phyloP scores from a whole-genome alignment of 2,329 filamentous ascomycete species.

The Pezicula carpinea region DNA sequence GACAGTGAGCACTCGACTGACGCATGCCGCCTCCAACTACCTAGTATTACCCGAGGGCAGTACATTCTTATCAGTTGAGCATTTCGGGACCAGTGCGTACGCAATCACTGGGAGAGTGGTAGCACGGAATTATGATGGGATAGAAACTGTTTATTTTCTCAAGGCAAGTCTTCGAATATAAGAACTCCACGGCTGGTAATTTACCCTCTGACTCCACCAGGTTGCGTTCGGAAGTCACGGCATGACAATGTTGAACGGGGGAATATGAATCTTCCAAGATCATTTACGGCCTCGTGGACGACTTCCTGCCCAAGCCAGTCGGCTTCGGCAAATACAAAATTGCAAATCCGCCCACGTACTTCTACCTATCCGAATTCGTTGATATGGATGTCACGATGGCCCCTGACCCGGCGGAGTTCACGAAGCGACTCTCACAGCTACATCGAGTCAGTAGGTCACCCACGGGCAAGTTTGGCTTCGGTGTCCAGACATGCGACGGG shows the following conservation, averaged over 20 bases:
- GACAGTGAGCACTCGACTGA: no score
- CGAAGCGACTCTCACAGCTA: slow-evolving; percentile 16
- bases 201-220: no score
- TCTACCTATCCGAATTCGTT: slow-evolving; percentile 21
- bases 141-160: no score
- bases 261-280: slow-evolving; percentile 2
- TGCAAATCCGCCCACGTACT: slow-evolving; percentile 8
- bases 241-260: neutral
- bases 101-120: no score
- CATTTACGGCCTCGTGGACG: neutral
- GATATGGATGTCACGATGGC: slow-evolving; percentile 14
- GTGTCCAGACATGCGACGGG: slow-evolving; percentile 21
- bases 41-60: no score
- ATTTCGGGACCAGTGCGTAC: no score
- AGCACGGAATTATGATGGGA: no score
- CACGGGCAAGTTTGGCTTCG: slow-evolving; percentile 24
- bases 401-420: slow-evolving; percentile 15
- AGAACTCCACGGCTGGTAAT: no score
- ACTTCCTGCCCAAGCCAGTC: slow-evolving; percentile 1
- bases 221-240: no score
- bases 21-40: no score
- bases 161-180: no score
- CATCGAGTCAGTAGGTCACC: slow-evolving; percentile 18
- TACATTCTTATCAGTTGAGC: no score
- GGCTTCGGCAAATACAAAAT: slow-evolving; percentile 4